Percentiles rank a stretch among this genome's conserved stretches.
Evolutionary conservation across 1,139 yeast species (phyloP).

Genomic region (Magnusiomyces tetraspermus): DNA sequence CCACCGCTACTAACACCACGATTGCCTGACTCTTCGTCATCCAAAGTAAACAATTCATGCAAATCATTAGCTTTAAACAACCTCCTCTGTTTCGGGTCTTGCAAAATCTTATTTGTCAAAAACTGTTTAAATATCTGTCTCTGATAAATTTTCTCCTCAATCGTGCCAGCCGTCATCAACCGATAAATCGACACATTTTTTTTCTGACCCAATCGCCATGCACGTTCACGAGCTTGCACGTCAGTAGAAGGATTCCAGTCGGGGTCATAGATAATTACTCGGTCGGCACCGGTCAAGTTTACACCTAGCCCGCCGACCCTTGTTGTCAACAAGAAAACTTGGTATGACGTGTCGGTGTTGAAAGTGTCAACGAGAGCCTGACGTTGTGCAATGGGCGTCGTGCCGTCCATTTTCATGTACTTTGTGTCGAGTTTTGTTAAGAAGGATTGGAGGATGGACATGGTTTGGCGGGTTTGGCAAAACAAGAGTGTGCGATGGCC

Average conservation of each 20-base stretch:
- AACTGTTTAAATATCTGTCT: conserved; percentile 94
- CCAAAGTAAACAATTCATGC: conserved; percentile 79
- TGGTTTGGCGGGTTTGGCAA: conserved; percentile 91
- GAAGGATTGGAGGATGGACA: conserved; percentile 69
- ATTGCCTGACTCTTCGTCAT: conserved; percentile 65
- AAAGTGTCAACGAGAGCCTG: conserved; percentile 75
- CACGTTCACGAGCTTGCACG: conserved; percentile 91
- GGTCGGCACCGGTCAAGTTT: conserved; percentile 86
- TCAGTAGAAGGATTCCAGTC: conserved; percentile 99
- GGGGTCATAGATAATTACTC: conserved; percentile 91
- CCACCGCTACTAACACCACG: conserved; percentile 47
- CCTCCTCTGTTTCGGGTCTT: conserved; percentile 89
- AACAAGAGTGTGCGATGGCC: conserved; percentile 73
- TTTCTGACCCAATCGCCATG: conserved; percentile 95
- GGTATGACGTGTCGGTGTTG: conserved; percentile 49
- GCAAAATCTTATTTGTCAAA: conserved; percentile 81
- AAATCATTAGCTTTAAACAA: conserved; percentile 88
- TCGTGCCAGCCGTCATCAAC: conserved; percentile 88
- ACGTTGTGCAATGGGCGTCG: conserved; percentile 68
- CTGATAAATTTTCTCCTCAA: conserved; percentile 93
- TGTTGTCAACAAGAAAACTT: conserved; percentile 75
- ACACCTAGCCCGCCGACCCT: conserved; percentile 95
- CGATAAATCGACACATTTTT: conserved; percentile 88
- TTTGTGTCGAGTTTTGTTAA: conserved; percentile 38
- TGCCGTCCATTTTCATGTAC: conserved; percentile 87